phyloP scores from a whole-genome alignment of 345 rosid species.

The Syzygium jambos region DNA sequence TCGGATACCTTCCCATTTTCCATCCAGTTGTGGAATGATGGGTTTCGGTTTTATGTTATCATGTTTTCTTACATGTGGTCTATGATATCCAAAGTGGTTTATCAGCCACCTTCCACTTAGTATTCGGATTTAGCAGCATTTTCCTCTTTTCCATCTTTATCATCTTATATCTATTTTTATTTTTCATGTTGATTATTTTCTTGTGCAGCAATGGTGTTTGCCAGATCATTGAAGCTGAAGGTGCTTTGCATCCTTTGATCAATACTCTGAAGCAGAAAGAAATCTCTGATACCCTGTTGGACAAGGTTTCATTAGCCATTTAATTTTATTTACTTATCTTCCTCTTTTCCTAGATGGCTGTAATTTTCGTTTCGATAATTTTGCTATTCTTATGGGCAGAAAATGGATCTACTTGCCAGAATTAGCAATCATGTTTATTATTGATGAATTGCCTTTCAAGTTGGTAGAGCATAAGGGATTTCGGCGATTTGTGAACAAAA shows the following conservation, averaged over 20 bases:
- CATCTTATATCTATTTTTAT: too few species aligned
- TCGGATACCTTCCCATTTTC: neutral
- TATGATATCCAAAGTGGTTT: too few species aligned
- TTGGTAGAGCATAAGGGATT: too few species aligned
- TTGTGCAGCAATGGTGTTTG: slow-evolving; percentile 48
- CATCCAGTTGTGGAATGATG: neutral
- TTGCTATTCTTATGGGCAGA: too few species aligned
- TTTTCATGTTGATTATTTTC: neutral
- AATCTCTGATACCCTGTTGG: slow-evolving; percentile 31
- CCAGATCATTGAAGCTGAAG: slow-evolving; percentile 67
- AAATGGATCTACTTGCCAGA: too few species aligned
- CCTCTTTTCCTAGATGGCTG: neutral
- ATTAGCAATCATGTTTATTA: too few species aligned
- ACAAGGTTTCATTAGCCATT: slow-evolving; percentile 35
- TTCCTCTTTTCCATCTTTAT: too few species aligned
- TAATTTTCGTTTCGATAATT: neutral
- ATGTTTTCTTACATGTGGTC: too few species aligned
- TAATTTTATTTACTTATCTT: neutral
- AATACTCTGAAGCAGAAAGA: slow-evolving; percentile 41
- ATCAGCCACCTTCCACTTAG: too few species aligned
- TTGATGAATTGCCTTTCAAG: too few species aligned
- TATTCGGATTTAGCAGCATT: too few species aligned
- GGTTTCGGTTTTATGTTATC: neutral
- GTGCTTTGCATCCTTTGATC: slow-evolving; percentile 40
- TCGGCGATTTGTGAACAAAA: too few species aligned